phyloP scores from a whole-genome alignment of 129 eudicot genomes.

The Chrysanthemum makinoi region DNA sequence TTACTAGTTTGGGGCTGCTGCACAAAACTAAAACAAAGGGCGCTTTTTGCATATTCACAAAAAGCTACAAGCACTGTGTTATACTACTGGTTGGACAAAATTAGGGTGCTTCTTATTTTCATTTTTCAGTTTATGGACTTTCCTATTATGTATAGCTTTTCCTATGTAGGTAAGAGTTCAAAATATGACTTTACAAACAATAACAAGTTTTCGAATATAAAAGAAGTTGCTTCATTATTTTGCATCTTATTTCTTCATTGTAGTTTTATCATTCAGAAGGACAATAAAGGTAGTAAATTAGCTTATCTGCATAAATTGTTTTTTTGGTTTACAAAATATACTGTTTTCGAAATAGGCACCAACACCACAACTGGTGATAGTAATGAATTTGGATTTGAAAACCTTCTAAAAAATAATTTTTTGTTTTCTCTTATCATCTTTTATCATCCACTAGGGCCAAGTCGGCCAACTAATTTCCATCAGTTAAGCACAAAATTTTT shows the following conservation, averaged over 20 bases:
- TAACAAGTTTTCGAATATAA: too few species aligned
- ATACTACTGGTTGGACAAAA: background rate
- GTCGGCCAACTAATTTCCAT: background rate
- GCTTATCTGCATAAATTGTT: background rate
- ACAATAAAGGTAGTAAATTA: background rate
- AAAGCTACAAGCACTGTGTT: background rate
- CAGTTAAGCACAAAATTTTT: too few species aligned
- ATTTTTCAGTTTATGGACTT: background rate
- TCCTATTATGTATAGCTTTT: background rate
- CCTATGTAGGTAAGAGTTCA: conserved; percentile 1
- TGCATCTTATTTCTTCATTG: background rate
- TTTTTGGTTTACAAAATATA: background rate
- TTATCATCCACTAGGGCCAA: background rate
- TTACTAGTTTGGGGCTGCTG: too few species aligned
- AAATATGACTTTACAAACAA: background rate
- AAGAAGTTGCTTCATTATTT: conserved; percentile 1
- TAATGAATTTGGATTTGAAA: too few species aligned
- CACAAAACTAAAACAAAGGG: too few species aligned
- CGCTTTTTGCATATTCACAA: too few species aligned
- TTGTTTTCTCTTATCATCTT: background rate
- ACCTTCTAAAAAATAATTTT: background rate
- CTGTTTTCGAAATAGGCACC: background rate
- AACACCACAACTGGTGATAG: too few species aligned
- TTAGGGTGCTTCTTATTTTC: too few species aligned
- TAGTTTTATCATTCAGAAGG: background rate